These are phyloP conservation scores for Paralagenidium karlingii DNA, from an alignment of 352 stramenopile genomes.

Conservation along the genomic window DNA sequence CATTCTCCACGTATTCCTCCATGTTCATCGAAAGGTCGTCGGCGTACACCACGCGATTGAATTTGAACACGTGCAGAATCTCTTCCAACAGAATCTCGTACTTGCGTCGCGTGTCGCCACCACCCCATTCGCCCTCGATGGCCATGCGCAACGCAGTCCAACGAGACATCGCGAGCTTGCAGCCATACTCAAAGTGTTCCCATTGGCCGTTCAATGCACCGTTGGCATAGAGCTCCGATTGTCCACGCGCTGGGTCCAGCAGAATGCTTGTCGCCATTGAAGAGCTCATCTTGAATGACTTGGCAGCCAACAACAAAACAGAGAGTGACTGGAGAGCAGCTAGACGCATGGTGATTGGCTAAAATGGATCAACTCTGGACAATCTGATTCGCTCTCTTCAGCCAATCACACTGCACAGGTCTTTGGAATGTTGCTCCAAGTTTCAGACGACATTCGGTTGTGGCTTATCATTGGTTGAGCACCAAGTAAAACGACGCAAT, in stretches of 20 bases:
- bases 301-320: too few relatives aligned
- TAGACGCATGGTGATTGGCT: too few relatives aligned
- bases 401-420: too few relatives aligned
- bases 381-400: too few relatives aligned
- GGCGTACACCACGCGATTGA: slow-evolving; percentile 49
- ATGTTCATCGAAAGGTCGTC: slow-evolving; percentile 67
- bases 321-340: too few relatives aligned
- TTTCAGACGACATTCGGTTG: too few relatives aligned
- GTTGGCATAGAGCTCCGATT: slow-evolving; percentile 31
- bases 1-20: slow-evolving; percentile 47
- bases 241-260: slow-evolving; percentile 30
- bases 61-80: slow-evolving; percentile 71
- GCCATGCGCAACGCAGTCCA: slow-evolving; percentile 80
- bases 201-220: slow-evolving; percentile 59
- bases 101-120: slow-evolving; percentile 66
- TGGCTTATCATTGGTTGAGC: too few relatives aligned
- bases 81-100: slow-evolving; percentile 72
- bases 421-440: too few relatives aligned
- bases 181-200: slow-evolving; percentile 76
- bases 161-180: slow-evolving; percentile 59
- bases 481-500: too few relatives aligned
- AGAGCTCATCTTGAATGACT: too few relatives aligned
- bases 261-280: slow-evolving; percentile 46
- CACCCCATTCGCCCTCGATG: slow-evolving; percentile 72
- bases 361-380: too few relatives aligned